Percentiles rank a stretch among this genome's conserved stretches.
Evolutionary conservation across 1,284 basidiomycete species (phyloP).

Genomic region (Cryptococcus hybrid): DNA sequence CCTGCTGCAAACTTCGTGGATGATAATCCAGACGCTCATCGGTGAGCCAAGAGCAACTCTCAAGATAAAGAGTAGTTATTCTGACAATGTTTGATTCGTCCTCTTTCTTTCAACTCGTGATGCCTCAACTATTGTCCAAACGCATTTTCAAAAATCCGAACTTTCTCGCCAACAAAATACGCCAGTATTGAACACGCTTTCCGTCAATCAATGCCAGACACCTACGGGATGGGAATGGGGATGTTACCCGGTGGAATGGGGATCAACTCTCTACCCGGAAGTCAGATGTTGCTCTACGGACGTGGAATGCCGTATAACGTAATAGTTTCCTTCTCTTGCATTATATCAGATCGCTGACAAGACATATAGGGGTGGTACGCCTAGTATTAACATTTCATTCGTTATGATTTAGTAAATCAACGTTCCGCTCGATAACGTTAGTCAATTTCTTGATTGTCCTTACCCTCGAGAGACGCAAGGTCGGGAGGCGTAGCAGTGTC

Average conservation of each 20-base stretch:
- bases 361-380: too few relatives aligned
- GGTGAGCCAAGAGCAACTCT: conserved; percentile 15
- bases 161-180: not conserved
- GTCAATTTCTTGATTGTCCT: too few relatives aligned
- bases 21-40: conserved; percentile 39
- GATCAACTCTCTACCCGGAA: conserved; percentile 31
- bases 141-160: not conserved
- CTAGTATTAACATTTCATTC: too few relatives aligned
- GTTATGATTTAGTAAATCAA: too few relatives aligned
- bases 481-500: too few relatives aligned
- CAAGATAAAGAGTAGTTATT: not conserved
- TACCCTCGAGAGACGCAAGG: too few relatives aligned
- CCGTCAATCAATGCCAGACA: conserved; percentile 35
- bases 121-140: too few relatives aligned
- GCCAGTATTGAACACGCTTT: conserved; percentile 36
- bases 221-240: conserved; percentile 31
- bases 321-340: not conserved
- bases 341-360: too few relatives aligned
- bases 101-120: too few relatives aligned
- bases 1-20: conserved; percentile 34
- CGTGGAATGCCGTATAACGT: conserved; percentile 27
- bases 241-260: conserved; percentile 32
- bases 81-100: not conserved
- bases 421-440: too few relatives aligned
- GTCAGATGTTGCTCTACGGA: conserved; percentile 34